A percentile compares a stretch with the other conserved stretches of the same genome.
These are phyloP conservation scores for Populus simonii DNA, from an alignment of 345 rosid species.

Conservation along the genomic window DNA sequence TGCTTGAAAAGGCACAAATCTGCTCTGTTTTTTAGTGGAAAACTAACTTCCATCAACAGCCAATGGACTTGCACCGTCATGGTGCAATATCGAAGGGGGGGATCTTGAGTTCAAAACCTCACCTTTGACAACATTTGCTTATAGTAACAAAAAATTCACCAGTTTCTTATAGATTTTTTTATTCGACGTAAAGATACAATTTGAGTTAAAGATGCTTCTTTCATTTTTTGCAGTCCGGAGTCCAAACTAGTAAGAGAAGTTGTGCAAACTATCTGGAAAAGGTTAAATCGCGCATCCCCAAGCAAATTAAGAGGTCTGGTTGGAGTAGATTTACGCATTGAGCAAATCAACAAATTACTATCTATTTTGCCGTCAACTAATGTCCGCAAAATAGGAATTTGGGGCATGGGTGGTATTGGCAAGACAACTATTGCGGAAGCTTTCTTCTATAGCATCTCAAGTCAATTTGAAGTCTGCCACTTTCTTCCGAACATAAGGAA, in stretches of 20 bases:
- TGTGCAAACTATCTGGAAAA: background rate
- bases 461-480: background rate
- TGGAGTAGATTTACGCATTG: background rate
- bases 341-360: background rate
- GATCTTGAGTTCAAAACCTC: no score
- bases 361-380: background rate
- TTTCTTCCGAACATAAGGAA: background rate
- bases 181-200: no score
- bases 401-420: background rate
- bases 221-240: background rate
- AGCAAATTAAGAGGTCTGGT: background rate
- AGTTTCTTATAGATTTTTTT: no score
- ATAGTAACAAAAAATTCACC: no score
- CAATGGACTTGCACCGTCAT: no score
- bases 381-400: constrained; percentile 2
- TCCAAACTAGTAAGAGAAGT: background rate
- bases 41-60: no score
- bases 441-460: background rate
- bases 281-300: background rate
- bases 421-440: constrained; percentile 6
- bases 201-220: background rate
- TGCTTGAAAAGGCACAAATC: no score
- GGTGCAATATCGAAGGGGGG: no score
- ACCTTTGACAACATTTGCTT: no score
- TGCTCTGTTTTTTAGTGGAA: no score